phyloP scores from a whole-genome alignment of 179 eudicot species.

The Beta lomatogona region DNA sequence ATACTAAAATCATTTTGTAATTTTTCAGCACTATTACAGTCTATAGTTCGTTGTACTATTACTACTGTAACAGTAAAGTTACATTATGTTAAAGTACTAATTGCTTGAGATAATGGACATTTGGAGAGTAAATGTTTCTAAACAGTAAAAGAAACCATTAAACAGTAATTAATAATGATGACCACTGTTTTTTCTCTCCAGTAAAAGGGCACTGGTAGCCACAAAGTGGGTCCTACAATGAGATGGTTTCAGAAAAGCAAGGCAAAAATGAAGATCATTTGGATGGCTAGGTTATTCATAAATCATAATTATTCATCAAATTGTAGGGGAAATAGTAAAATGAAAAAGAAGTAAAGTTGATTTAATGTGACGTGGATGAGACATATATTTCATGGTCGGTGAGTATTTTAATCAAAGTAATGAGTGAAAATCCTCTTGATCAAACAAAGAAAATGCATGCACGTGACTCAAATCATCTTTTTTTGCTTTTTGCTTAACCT shows the following conservation, averaged over 20 bases:
- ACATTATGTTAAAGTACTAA: neutral
- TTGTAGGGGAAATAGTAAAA: neutral
- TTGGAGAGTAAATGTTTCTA: neutral
- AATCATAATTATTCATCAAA: slow-evolving; percentile 12
- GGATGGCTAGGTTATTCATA: neutral
- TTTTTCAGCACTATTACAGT: slow-evolving; percentile 2
- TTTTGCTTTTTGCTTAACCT: neutral
- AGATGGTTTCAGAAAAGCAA: slow-evolving; percentile 10
- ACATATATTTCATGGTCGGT: slow-evolving; percentile 30
- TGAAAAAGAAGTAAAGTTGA: neutral
- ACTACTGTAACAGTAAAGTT: neutral
- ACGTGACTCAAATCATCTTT: slow-evolving; percentile 23
- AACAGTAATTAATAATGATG: slow-evolving; percentile 14
- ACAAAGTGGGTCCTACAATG: neutral
- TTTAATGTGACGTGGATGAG: slow-evolving; percentile 19
- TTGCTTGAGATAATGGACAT: neutral
- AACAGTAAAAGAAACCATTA: neutral
- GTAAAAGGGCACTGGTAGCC: neutral
- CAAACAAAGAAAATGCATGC: slow-evolving; percentile 1
- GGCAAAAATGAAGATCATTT: slow-evolving; percentile 18
- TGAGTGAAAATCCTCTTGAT: neutral
- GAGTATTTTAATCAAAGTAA: slow-evolving; percentile 22
- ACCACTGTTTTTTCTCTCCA: neutral
- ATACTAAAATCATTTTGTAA: neutral
- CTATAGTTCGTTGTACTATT: neutral